phyloP scores from a whole-genome alignment of 2,329 filamentous ascomycete genomes.

The Clarireedia hainanense region DNA sequence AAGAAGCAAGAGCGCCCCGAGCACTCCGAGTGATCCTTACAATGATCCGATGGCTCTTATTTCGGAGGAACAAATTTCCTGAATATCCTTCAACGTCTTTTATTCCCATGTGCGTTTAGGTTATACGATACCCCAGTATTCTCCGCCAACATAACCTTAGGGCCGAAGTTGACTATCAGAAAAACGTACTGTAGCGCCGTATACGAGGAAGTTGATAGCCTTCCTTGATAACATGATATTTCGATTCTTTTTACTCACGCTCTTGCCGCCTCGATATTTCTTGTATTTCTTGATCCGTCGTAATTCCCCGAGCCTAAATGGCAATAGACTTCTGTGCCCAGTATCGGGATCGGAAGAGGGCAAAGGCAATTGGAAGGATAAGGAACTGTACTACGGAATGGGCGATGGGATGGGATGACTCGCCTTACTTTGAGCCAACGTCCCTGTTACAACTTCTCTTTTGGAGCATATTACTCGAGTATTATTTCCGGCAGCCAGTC shows the following conservation, averaged over 20 bases:
- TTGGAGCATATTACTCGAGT: neutral
- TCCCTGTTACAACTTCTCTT: neutral
- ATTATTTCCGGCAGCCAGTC: neutral
- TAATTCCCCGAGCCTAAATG: constrained; percentile 1
- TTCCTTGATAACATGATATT: neutral
- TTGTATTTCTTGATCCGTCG: neutral
- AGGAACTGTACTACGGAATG: no score
- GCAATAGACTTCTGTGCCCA: neutral
- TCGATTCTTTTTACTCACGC: constrained; percentile 18
- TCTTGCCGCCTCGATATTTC: constrained; percentile 20
- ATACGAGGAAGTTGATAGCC: neutral
- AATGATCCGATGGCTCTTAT: constrained; percentile 1
- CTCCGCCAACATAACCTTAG: no score
- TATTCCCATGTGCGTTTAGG: neutral
- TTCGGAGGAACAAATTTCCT: constrained; percentile 9
- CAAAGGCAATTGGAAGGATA: no score
- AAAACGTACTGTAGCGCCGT: no score
- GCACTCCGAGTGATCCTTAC: neutral
- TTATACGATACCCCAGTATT: neutral
- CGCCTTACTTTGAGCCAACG: neutral
- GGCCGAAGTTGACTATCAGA: no score
- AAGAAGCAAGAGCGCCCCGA: neutral
- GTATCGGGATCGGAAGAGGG: neutral
- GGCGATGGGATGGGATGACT: constrained; percentile 2
- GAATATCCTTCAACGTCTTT: constrained; percentile 7